phyloP scores from a whole-genome alignment of 23 red algal genomes.

The Gracilariopsis chorda region DNA sequence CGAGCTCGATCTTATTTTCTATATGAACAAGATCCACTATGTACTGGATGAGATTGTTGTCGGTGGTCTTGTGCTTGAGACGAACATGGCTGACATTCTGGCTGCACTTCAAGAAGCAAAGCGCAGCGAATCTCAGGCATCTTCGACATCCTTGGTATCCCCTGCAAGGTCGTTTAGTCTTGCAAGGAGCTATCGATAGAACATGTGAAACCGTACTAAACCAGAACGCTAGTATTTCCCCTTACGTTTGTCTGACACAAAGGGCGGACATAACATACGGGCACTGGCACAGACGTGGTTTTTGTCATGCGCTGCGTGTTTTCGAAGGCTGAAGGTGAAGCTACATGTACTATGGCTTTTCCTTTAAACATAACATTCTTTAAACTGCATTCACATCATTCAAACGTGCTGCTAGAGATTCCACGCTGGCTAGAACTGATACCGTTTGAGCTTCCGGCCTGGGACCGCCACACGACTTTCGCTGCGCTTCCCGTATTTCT shows the following conservation, averaged over 20 bases:
- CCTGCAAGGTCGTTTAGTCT: slow-evolving; percentile 33
- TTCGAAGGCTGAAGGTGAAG: no score
- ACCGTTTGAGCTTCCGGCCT: slow-evolving; percentile 11
- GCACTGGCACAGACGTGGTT: no score
- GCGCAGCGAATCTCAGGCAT: slow-evolving; percentile 17
- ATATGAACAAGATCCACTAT: slow-evolving; percentile 94
- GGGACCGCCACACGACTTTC: slow-evolving; percentile 18
- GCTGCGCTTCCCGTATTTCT: neutral
- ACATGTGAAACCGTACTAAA: no score
- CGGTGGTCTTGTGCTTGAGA: slow-evolving; percentile 90
- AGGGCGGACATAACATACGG: no score
- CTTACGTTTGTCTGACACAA: no score
- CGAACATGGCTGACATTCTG: slow-evolving; percentile 90
- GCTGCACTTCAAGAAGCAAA: slow-evolving; percentile 69
- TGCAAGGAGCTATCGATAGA: slow-evolving; percentile 25
- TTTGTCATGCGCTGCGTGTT: no score
- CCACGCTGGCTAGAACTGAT: slow-evolving; percentile 27
- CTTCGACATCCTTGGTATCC: neutral
- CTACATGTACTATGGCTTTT: no score
- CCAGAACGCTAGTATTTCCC: no score
- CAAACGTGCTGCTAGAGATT: slow-evolving; percentile 13
- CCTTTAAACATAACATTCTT: no score
- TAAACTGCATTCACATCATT: slow-evolving; percentile 37
- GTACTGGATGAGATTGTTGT: slow-evolving; percentile 94
- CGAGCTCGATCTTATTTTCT: slow-evolving; percentile 94